These are phyloP conservation scores for Theobroma grandiflorum DNA, from an alignment of 441 rosid species.

Conservation along the genomic window DNA sequence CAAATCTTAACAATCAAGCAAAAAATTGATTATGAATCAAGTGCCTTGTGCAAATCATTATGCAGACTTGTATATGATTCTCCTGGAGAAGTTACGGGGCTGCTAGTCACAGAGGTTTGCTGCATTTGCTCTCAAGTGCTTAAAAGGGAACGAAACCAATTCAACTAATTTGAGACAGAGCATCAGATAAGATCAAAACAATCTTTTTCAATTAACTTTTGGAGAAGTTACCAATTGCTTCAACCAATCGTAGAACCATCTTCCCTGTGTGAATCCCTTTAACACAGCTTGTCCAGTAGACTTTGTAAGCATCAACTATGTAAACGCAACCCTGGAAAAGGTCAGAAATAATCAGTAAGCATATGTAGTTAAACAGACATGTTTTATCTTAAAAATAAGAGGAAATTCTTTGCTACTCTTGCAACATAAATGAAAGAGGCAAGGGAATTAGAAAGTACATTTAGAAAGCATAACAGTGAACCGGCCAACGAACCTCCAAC, in stretches of 20 bases:
- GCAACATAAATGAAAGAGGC: background rate
- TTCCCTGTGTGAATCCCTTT: conserved; percentile 83
- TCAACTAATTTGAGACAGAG: conserved; percentile 6
- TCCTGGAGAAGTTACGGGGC: background rate
- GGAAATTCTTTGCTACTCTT: background rate
- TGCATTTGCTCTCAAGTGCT: background rate
- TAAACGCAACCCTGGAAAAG: conserved; percentile 72
- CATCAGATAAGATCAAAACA: background rate
- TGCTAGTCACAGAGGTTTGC: background rate
- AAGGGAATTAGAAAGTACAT: conserved; percentile 50
- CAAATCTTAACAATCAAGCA: background rate
- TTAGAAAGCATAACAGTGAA: conserved; percentile 82
- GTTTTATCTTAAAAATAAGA: background rate
- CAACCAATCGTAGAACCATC: conserved; percentile 89
- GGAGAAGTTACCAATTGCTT: conserved; percentile 81
- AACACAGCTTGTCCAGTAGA: conserved; percentile 82
- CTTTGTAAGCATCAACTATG: conserved; percentile 81
- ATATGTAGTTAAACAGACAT: background rate
- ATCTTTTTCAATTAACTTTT: background rate
- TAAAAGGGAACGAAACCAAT: background rate
- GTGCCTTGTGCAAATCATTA: background rate
- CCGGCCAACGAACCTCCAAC: conserved; percentile 86
- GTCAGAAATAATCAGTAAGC: background rate
- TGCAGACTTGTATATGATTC: background rate
- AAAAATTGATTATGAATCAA: background rate